These are phyloP conservation scores for Phytophthora sansomeana DNA, from an alignment of 352 stramenopile genomes.

Conservation along the genomic window DNA sequence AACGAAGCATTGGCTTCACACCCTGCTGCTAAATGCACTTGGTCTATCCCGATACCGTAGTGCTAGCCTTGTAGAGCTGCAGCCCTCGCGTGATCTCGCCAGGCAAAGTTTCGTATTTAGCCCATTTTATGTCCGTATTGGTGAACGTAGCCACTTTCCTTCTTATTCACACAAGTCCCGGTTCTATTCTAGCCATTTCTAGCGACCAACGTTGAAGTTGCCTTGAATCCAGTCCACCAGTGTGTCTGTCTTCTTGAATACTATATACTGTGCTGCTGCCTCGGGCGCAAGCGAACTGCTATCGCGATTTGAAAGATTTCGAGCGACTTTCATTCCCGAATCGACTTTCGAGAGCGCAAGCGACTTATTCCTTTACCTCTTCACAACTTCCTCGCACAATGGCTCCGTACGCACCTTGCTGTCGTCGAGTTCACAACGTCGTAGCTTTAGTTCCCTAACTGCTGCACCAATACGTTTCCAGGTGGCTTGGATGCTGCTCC, in stretches of 20 bases:
- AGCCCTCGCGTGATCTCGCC: too few relatives aligned
- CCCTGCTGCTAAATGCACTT: too few relatives aligned
- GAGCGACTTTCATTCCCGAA: conserved; percentile 8
- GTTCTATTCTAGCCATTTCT: too few relatives aligned
- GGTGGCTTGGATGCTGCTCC: conserved; percentile 21
- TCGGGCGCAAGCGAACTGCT: conserved; percentile 4
- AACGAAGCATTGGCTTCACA: too few relatives aligned
- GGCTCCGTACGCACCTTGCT: conserved; percentile 10
- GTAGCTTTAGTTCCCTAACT: conserved; percentile 6
- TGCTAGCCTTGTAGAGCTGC: too few relatives aligned
- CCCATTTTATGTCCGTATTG: too few relatives aligned
- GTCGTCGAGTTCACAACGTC: background rate
- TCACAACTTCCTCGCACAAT: background rate
- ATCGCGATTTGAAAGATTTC: conserved; percentile 8
- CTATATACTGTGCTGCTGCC: conserved; percentile 4
- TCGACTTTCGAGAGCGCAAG: conserved; percentile 14
- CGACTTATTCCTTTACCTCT: background rate
- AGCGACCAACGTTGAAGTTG: conserved; percentile 1
- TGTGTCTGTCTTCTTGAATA: background rate
- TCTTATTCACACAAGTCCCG: too few relatives aligned
- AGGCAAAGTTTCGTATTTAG: too few relatives aligned
- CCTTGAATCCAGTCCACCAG: background rate
- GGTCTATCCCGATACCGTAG: too few relatives aligned
- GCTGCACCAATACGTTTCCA: background rate
- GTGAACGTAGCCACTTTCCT: too few relatives aligned